A percentile compares a stretch with the other conserved stretches of the same genome.
Conservation (phyloP, 108 stramenopile species). For the Cyclotella kingstonii region DNA sequence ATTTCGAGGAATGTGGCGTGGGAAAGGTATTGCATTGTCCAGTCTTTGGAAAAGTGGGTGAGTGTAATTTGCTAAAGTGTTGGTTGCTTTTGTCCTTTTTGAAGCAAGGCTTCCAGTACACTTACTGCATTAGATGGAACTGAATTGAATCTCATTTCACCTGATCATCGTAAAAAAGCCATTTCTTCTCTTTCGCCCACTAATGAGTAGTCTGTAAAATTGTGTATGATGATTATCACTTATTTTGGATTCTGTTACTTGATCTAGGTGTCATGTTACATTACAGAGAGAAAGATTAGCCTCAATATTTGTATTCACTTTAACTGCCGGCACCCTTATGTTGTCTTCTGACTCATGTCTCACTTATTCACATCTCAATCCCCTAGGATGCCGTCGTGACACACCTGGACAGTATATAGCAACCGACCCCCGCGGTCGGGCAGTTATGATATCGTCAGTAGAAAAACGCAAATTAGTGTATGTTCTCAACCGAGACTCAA, state of each 20-base stretch:
- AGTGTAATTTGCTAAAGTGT: conserved; percentile 5
- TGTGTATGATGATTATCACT: no score
- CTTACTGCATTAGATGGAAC: no score
- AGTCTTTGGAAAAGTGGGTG: conserved; percentile 68
- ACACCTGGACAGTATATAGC: conserved; percentile 97
- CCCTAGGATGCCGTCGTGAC: conserved; percentile 60
- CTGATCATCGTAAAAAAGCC: no score
- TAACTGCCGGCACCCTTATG: neutral
- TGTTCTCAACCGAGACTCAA: conserved; percentile 86
- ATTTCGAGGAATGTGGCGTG: conserved; percentile 60
- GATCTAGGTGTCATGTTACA: no score
- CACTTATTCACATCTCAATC: neutral
- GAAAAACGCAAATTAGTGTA: conserved; percentile 98
- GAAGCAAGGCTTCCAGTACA: no score
- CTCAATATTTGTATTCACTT: no score
- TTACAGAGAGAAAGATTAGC: no score
- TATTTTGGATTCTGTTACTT: no score
- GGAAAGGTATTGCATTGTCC: conserved; percentile 37
- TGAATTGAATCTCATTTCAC: no score
- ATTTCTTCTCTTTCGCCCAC: no score
- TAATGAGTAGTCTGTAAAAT: no score
- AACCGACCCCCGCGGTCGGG: conserved; percentile 92
- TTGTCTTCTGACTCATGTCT: neutral
- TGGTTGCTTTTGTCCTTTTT: no score
- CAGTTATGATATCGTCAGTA: conserved; percentile 81